Base-by-base conservation (phyloP, 176 grass and related monocot genomes). In the Avena eriantha region DNA sequence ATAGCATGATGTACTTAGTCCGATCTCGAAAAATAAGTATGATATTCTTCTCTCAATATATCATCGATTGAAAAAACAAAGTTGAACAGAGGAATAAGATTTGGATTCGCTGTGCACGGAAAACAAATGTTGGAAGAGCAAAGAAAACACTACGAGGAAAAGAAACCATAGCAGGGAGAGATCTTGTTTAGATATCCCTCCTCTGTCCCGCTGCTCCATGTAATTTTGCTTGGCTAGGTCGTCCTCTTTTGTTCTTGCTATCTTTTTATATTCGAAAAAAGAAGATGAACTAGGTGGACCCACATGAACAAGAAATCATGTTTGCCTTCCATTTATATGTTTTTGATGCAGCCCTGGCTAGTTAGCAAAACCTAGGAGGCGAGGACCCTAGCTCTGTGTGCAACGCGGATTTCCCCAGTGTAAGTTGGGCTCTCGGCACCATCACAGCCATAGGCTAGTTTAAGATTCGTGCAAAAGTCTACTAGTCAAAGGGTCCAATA, bases 291-390 rank as follows among this genome's bases (percentile, higher is more conserved):
- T 54, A 54, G 51, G 15, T 18, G 17, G 51, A 66, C 63, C 13
- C 63, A 33, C 13, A 16, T 66, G 15, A 34, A 33, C 43, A 24
- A 16, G 21, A 14, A 23, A 48, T 73, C 43, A 3, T 49, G n/a
- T 16, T 7, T 19, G 17, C 16, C 16, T 69, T 21, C 7, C 33
- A 3, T 39, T 69, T 68, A 4, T 39, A 16, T 39, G 66, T 7
- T 69, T 24, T 73, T 47, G 0, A 86, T 90, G 79, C 63, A 71
- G 21, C 68, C 61, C 16, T 76, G 57, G 86, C 78, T 4, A 83
- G 69, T 54, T 57, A 81, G 26, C 26, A 39, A 31, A 78, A 51
- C 82, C 33, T 72, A 64, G 11, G 45, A 47, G 9, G 1, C 45
- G 10, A 41, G 1, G 43, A 12, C 43, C 63, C 7, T 50, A 69